Evolutionary conservation across 371 early-diverging fungal species (phyloP), one percentile per base, ranked within the genome.

Genomic region (Zopfochytrium polystomum): DNA sequence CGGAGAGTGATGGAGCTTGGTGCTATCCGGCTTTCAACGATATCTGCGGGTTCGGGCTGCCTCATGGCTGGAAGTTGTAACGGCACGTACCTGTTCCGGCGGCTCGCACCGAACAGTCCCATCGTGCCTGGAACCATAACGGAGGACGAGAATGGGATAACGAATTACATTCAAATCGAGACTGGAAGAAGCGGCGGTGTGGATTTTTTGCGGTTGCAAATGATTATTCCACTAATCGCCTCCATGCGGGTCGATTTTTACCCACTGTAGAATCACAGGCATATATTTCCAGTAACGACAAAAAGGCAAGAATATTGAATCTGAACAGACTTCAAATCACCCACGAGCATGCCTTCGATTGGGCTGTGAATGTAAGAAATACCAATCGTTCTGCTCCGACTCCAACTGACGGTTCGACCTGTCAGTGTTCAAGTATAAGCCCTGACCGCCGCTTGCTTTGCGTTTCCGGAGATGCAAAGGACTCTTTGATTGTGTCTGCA

Each of bases 391-490:
- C n/a, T n/a, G n/a, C n/a, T n/a, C n/a, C n/a, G n/a, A n/a, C n/a
- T n/a, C n/a, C n/a, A n/a, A n/a, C n/a, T n/a, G n/a, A n/a, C n/a
- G n/a, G n/a, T n/a, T n/a, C n/a, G n/a, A n/a, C n/a, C 13, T n/a
- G 20, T 9, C 34, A 89, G 84, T 89, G 91, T 70, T 80, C 87
- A 0, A 69, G 86, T 0, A 57, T 81, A 48, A 84, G 85, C 26
- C 83, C 85, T 0, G 85, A 88, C 55, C 76, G 80, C 9, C 66
- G 79, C 23, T 48, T 90, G 58, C 73, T 90, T 1, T 88, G 87
- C 55, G 80, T 88, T 3, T 91, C 88, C 2, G 92, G 92, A 0
- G 92, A 93, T 63, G 62, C 76, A 9, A 72, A 68, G 0, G 81
- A 86, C 7, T 74, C 84, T 0, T 54, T 67, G 26, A 61, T 93